These are phyloP conservation scores for Podaxis sp. DNA, from an alignment of 768 basidiomycete genomes.

Conservation along the genomic window DNA sequence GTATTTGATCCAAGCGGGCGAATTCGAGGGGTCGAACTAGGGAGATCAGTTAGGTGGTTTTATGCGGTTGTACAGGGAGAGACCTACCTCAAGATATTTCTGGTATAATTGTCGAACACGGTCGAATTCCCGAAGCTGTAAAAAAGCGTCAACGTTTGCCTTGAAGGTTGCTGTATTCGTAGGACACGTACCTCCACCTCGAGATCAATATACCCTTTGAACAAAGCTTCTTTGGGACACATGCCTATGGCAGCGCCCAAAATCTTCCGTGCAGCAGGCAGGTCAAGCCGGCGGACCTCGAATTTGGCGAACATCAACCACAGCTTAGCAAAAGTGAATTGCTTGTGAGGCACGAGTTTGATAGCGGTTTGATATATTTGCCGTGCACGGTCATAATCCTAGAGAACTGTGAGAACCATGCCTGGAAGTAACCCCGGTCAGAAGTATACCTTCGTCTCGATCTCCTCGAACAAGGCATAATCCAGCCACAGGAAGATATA, in stretches of 20 bases:
- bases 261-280: constrained; percentile 84
- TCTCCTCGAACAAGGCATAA: constrained; percentile 96
- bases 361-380: constrained; percentile 93
- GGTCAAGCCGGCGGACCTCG: constrained; percentile 80
- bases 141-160: not conserved
- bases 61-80: not conserved
- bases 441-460: constrained; percentile 78
- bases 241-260: constrained; percentile 91
- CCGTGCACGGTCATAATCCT: constrained; percentile 85
- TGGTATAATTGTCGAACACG: constrained; percentile 89
- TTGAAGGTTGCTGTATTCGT: not conserved
- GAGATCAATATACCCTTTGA: constrained; percentile 94
- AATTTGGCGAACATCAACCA: constrained; percentile 94
- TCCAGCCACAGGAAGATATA: constrained; percentile 94
- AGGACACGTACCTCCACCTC: constrained; percentile 73
- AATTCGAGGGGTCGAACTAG: constrained; percentile 86
- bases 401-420: not conserved
- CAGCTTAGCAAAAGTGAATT: constrained; percentile 96
- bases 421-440: not conserved
- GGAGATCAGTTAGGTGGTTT: constrained; percentile 7
- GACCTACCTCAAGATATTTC: constrained; percentile 84
- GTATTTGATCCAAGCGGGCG: constrained; percentile 94
- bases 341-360: constrained; percentile 89
- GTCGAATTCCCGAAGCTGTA: constrained; percentile 90
- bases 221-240: constrained; percentile 93